Evolutionary conservation across 768 basidiomycete species (phyloP), one percentile per base, ranked within the genome.

Genomic region (Suillus variegatus): DNA sequence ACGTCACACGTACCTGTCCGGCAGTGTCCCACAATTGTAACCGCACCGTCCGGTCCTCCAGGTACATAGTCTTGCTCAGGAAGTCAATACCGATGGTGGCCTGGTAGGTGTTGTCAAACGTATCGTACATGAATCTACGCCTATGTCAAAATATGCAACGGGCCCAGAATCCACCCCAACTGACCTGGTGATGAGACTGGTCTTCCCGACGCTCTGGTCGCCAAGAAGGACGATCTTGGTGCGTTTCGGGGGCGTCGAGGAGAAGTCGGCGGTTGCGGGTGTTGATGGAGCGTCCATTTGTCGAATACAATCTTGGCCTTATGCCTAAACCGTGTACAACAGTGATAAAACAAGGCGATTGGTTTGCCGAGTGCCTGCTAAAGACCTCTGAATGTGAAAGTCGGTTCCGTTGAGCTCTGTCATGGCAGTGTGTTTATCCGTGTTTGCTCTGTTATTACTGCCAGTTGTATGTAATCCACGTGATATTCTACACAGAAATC

Each of bases 21-120:
- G 97, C 97, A 63, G 97, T 99, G 77, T 99, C 97, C 97, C 97
- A 99, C 18, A 99, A 81, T 75, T 99, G 97, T 78, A 99, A 80
- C 74, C 97, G 87, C 56, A 99, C 97, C 1, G 97, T 99, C 72
- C 97, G 85, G 81, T 99, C 97, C 75, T 99, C 97, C 64, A 99
- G 85, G 79, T 99, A 99, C 94, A 99, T 97, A 0, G 97, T 99
- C 84, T 99, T 99, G 82, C 95, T 97, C 79, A 99, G 82, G 77
- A 99, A 99, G 81, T 99, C 97, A 79, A 99, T 99, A 65, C 97
- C 95, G 75, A 97, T 97, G 12, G 95, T 97, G 22, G 95, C 95
- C 76, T 95, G 94, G 78, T 99, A 99, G 52, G 97, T 99, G 78
- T 99, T 99, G 84, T 99, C 97, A 78, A 99, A 99, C 1, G 97